Conservation (phyloP, 2,329 filamentous ascomycete species). For the Trichoderma cornu-damae region DNA sequence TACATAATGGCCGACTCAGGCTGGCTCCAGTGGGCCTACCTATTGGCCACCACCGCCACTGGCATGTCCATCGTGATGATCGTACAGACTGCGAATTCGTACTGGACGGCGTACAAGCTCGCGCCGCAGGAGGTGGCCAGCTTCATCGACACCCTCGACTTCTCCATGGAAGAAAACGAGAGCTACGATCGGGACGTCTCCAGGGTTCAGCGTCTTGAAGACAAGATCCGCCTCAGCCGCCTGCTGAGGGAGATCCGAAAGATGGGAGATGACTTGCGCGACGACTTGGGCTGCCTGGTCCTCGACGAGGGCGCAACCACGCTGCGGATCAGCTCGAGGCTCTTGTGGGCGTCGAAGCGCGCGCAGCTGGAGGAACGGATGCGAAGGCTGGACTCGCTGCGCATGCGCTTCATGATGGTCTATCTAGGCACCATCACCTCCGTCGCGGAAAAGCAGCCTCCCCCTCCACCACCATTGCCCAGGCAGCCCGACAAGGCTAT, state of each 20-base stretch:
- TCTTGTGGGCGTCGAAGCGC: conserved; percentile 56
- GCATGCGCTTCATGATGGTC: conserved; percentile 60
- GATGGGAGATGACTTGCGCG: conserved; percentile 55
- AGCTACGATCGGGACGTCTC: conserved; percentile 57
- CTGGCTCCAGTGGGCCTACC: conserved; percentile 51
- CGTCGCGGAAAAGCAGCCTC: conserved; percentile 32
- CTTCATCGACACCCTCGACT: conserved; percentile 57
- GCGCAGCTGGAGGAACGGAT: conserved; percentile 52
- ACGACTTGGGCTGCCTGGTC: conserved; percentile 52
- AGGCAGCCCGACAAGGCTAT: conserved; percentile 35
- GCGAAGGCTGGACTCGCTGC: conserved; percentile 54
- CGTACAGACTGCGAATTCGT: conserved; percentile 47
- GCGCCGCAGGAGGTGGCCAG: conserved; percentile 54
- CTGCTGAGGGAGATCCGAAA: conserved; percentile 59
- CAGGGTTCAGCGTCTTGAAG: conserved; percentile 54
- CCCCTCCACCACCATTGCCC: conserved; percentile 28
- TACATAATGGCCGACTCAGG: conserved; percentile 47
- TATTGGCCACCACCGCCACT: conserved; percentile 55
- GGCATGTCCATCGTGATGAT: conserved; percentile 51
- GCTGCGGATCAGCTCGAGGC: conserved; percentile 44
- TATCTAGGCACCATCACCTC: conserved; percentile 56
- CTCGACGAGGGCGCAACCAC: conserved; percentile 39
- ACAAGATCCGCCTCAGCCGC: conserved; percentile 55
- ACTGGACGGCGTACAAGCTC: conserved; percentile 51
- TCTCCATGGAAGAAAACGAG: conserved; percentile 59